Evolutionary conservation across 1,284 basidiomycete species (phyloP), one percentile per base, ranked within the genome.

Genomic region (Bondarzewia mesenterica): DNA sequence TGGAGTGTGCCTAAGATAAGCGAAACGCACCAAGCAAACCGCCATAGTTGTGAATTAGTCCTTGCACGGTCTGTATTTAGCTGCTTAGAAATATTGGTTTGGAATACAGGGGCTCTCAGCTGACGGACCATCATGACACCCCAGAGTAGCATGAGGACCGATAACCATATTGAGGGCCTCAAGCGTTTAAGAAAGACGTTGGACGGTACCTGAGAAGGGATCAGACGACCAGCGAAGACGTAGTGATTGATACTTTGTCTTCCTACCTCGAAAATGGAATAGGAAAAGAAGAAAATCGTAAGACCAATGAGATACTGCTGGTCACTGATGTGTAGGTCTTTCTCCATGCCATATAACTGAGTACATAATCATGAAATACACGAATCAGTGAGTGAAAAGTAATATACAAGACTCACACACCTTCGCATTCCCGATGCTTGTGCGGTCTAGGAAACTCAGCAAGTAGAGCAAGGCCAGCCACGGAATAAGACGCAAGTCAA

Each of bases 371-470:
- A n/a, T 16, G 8, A 18, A 35, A 6, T 18, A 37, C 7, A 7
- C 7, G 7, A 14, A n/a, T 20, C 3, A 14, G 7, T 23, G 26
- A 15, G 23, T n/a, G 29, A 32, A 32, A 16, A 23, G 16, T 7
- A 12, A 22, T 4, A 8, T 7, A 15, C 7, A 38, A n/a, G 16
- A 25, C 14, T 47, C 5, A 51, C 61, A 49, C 50, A 85, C 79
- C 67, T 79, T 82, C 10, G 85, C 86, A 64, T 90, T 90, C 60
- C 87, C 89, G 55, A 91, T 86, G 57, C 85, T 87, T 38, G 85
- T 83, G 48, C 89, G 77, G 65, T 91, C 89, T 43, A 84, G 63
- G 65, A 85, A 85, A 53, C 82, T 82, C 42, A 89, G 68, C 32
- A 89, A 70, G 63, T 89, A 90, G 52, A 90, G 64, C 50, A 90